A percentile compares a stretch with the other conserved stretches of the same genome.
Evolutionary conservation across 148 eudicot genomes (phyloP).

Genomic region (Diospyros lotus): DNA sequence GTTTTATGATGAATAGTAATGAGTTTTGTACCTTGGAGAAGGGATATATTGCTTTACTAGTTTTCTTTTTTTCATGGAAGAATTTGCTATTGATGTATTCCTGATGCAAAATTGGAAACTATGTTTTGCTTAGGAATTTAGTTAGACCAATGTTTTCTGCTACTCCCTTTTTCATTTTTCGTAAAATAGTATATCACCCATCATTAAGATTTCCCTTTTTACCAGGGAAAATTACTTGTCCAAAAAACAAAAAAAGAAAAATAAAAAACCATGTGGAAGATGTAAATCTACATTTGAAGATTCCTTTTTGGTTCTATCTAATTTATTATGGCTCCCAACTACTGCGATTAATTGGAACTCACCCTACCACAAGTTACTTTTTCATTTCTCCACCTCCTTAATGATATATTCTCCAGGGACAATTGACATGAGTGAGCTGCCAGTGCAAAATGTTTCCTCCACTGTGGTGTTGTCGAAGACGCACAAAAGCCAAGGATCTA

Average conservation of each 20-base stretch:
- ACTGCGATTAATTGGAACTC: neutral
- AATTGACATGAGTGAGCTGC: conserved; percentile 36
- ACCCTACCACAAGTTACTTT: neutral
- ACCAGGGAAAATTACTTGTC: too few species aligned
- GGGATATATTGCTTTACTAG: neutral
- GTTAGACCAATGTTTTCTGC: neutral
- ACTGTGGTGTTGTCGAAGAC: conserved; percentile 12
- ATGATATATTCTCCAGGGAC: conserved; percentile 5
- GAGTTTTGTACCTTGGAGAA: neutral
- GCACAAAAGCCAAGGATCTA: conserved; percentile 28
- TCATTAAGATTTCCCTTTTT: neutral
- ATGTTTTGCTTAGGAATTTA: neutral
- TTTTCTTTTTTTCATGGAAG: neutral
- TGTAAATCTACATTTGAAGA: neutral
- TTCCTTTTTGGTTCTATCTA: conserved; percentile 1
- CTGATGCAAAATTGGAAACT: neutral
- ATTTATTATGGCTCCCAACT: neutral
- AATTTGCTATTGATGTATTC: neutral
- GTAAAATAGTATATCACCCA: neutral
- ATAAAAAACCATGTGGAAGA: neutral
- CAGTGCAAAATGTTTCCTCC: conserved; percentile 19
- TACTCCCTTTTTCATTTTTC: neutral
- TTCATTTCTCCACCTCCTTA: neutral
- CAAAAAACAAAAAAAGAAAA: too few species aligned
- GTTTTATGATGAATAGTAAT: neutral